Percentiles rank a stretch among this genome's conserved stretches.
phyloP scores from a whole-genome alignment of 257 asterid genomes.

The Solanum arcanum region DNA sequence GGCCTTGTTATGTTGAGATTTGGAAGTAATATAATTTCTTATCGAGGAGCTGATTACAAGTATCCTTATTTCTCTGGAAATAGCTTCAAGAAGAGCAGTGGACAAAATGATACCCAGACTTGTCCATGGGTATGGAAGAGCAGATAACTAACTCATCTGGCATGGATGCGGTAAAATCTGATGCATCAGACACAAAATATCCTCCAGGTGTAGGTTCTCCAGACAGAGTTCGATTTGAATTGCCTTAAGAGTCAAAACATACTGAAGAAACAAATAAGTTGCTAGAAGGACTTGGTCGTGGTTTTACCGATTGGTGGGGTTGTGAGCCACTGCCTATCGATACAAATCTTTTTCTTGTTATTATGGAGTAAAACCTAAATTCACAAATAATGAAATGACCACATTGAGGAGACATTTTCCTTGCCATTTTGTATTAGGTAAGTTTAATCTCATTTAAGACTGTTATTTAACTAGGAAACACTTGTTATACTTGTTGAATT shows the following conservation, averaged over 20 bases:
- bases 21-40: slow-evolving; percentile 69
- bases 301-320: slow-evolving; percentile 96
- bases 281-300: slow-evolving; percentile 90
- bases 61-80: slow-evolving; percentile 67
- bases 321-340: slow-evolving; percentile 83
- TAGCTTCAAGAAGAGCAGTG: slow-evolving; percentile 10
- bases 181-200: slow-evolving; percentile 11
- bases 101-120: slow-evolving; percentile 29
- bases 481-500: not conserved
- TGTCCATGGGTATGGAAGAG: slow-evolving; percentile 15
- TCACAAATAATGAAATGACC: slow-evolving; percentile 92
- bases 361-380: slow-evolving; percentile 65
- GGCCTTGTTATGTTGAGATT: slow-evolving; percentile 96
- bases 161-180: slow-evolving; percentile 11
- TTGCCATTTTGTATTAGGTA: slow-evolving; percentile 89
- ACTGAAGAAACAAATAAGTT: slow-evolving; percentile 66
- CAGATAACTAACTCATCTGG: slow-evolving; percentile 12
- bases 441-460: slow-evolving; percentile 4
- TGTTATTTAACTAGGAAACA: not conserved
- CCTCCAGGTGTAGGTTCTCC: slow-evolving; percentile 81
- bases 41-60: slow-evolving; percentile 78
- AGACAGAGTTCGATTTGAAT: slow-evolving; percentile 73
- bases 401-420: slow-evolving; percentile 74
- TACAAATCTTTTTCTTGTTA: slow-evolving; percentile 88
- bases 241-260: slow-evolving; percentile 77